phyloP scores from a whole-genome alignment of 2,329 filamentous ascomycete genomes.

The Fusarium odoratissimum region DNA sequence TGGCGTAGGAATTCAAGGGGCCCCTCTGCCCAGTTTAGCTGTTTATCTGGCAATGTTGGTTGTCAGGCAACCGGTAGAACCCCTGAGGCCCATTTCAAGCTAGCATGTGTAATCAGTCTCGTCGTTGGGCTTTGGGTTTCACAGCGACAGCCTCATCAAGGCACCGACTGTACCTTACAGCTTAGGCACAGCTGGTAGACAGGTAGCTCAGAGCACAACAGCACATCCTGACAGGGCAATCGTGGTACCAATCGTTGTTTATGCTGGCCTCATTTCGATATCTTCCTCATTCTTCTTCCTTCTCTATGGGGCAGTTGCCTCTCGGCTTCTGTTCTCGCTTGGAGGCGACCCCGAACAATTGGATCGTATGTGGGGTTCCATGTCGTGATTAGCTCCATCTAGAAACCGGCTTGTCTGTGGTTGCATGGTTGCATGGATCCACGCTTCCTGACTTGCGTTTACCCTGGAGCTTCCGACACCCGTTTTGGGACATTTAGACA shows the following conservation, averaged over 20 bases:
- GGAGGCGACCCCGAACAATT: conserved; percentile 10
- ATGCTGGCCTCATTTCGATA: conserved; percentile 3
- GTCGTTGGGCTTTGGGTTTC: conserved; percentile 27
- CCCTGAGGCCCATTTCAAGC: conserved; percentile 5
- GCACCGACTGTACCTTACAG: conserved; percentile 21
- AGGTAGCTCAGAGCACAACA: neutral
- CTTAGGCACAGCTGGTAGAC: neutral
- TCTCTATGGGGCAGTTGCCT: conserved; percentile 5
- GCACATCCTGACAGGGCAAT: neutral
- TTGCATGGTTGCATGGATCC: neutral
- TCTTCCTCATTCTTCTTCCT: conserved; percentile 14
- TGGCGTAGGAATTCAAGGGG: conserved; percentile 22
- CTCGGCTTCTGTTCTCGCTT: conserved; percentile 4
- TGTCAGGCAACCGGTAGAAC: conserved; percentile 12
- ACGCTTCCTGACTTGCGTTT: neutral
- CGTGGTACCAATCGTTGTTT: neutral
- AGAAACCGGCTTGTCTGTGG: neutral
- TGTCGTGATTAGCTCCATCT: conserved; percentile 25
- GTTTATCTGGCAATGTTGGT: neutral
- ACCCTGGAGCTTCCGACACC: conserved; percentile 8
- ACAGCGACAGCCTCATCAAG: conserved; percentile 18
- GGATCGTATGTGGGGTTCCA: conserved; percentile 18
- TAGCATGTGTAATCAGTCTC: neutral
- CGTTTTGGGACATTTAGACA: neutral
- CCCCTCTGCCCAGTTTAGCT: conserved; percentile 18